Base-by-base conservation (phyloP, 768 basidiomycete species). In the Trametes punicea region DNA sequence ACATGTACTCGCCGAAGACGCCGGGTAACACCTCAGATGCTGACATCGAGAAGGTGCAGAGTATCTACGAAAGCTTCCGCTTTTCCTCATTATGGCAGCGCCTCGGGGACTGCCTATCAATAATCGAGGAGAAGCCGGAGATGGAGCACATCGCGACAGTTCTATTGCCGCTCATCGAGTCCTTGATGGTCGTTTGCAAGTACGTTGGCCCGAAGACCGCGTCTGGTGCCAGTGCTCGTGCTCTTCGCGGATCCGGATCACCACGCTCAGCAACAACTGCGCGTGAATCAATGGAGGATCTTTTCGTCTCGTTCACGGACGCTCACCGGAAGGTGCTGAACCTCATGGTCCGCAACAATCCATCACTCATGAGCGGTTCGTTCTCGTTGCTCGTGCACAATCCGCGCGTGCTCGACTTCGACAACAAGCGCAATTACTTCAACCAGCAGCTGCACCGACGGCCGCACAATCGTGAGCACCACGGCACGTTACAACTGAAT, bases 351-450 rank as follows among this genome's bases (percentile, higher is more conserved):
- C 88, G 97, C 60, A 98, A 95, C 70, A 98, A 98, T 68, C 97
- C 97, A 2, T 93, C 95, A 0, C 73, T 99, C 38, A 95, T 99
- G 90, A 93, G 92, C 64, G 97, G 97, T 10, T 98, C 96, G 1
- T 99, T 99, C 79, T 93, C 95, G 15, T 79, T 99, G 1, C 78
- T 99, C 60, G 90, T 99, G 42, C 87, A 95, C 73, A 99, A 99
- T 65, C 88, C 97, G 44, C 86, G 93, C 27, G 94, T 98, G 21
- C 81, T 99, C 53, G 97, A 98, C 77, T 98, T 98, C 68, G 97
- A 98, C 77, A 98, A 98, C 84, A 99, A 99, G 76, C 85, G 97
- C 31, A 96, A 95, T 67, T 95, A 93, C 73, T 94, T 94, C 75
- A 86, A 81, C 39, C 93, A 96, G 69, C 93, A 95, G 68, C 78